Base-by-base conservation (phyloP, 2,329 filamentous ascomycete genomes). In the Microdochium trichocladiopsis region DNA sequence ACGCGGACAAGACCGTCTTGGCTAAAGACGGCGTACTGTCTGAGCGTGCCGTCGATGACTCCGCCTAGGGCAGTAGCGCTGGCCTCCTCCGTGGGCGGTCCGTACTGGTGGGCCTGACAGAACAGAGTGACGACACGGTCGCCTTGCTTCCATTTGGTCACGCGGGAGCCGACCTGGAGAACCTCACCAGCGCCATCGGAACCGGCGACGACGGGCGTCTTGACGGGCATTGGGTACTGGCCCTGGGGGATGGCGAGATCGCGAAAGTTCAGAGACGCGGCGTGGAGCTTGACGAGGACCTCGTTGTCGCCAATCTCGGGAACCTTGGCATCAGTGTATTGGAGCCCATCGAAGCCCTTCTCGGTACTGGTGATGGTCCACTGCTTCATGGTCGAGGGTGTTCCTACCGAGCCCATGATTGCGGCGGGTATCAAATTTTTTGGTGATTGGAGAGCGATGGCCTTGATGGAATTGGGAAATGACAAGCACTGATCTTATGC, bases 221-320 rank as follows among this genome's bases (percentile, higher is more conserved):
- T 60, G 33, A 69, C 56, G 2, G 71, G 62, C 56, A 79, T 74
- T 18, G 72, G 70, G 58, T 79, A 79, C 49, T 69, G 59, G 53
- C 78, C 76, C 60, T 61, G 62, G 25, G 76, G 70, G 51, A 80
- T 77, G 57, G 76, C 70, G 50, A 80, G 66, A 56, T 81, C 78
- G 51, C 78, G 77, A 62, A 74, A 80, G 68, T 80, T 81, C 50
- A 81, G 71, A 25, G 77, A 77, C 5, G 72, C 78, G 14, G 72
- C 76, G 50, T 72, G 69, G 24, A 80, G 74, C 67, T 86, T 87
- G 59, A 92, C 82, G 31, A 92, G 75, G 5, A 90, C 86, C 24
- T 92, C 83, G 55, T 80, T 79, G 51, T 90, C 86, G 48, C 86
- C 86, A 1, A 86, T 63, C 57, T 81, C 69, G 14, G 85, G 83